These are phyloP conservation scores for Mucor circinelloides DNA, from an alignment of 371 early-diverging fungal genomes.

Conservation along the genomic window DNA sequence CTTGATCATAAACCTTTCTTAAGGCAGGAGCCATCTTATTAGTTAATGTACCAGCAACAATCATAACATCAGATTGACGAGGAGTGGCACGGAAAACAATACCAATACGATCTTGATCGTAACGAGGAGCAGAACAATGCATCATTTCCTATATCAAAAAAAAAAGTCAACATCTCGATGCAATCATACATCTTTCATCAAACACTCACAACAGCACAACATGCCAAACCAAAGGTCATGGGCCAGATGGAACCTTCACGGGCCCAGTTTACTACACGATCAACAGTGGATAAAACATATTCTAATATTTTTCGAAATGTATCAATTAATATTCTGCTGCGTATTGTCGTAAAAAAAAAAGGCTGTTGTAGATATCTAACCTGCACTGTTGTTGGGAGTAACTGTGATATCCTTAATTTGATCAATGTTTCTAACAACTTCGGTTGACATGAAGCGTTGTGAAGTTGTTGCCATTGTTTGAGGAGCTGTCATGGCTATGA, in stretches of 20 bases:
- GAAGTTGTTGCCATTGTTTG: conserved; percentile 31
- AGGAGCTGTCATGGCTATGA: conserved; percentile 28
- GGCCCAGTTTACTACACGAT: conserved; percentile 93
- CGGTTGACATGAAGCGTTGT: conserved; percentile 48
- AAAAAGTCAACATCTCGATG: not conserved
- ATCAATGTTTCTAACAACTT: conserved; percentile 52
- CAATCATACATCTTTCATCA: not conserved
- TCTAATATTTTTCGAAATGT: conserved; percentile 37
- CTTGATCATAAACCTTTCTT: conserved; percentile 94
- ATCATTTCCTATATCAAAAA: conserved; percentile 78
- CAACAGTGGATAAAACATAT: conserved; percentile 83
- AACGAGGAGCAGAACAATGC: conserved; percentile 98
- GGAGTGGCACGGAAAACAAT: conserved; percentile 98
- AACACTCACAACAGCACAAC: conserved; percentile 83
- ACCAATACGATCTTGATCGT: conserved; percentile 98
- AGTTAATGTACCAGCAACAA: conserved; percentile 96
- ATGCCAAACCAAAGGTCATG: conserved; percentile 98
- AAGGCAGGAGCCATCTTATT: conserved; percentile 99
- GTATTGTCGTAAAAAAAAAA: too few species aligned
- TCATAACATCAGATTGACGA: conserved; percentile 98
- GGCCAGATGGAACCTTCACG: conserved; percentile 96
- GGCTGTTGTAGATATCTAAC: conserved; percentile 18
- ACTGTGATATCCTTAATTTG: conserved; percentile 50
- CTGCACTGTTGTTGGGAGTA: conserved; percentile 54
- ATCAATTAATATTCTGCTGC: not conserved